Conservation (phyloP, 2,329 filamentous ascomycete species). For the Xylariaceae sp. region DNA sequence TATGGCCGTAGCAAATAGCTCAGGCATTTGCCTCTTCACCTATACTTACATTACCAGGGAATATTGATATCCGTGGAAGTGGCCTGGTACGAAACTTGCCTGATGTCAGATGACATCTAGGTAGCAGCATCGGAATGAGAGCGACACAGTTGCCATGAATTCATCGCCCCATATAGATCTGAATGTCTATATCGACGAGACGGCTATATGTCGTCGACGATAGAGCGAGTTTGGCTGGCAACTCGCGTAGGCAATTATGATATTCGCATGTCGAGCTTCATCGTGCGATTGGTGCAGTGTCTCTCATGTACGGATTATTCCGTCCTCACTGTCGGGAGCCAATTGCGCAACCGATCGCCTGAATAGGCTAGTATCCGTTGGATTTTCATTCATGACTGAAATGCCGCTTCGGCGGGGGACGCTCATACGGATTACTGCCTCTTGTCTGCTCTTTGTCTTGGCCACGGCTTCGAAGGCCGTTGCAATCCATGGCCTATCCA, state of each 20-base stretch:
- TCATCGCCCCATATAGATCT: not conserved
- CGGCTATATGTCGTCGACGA: not conserved
- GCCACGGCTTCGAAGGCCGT: not conserved
- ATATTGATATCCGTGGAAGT: not conserved
- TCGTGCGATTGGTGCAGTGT: not conserved
- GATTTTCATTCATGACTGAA: not conserved
- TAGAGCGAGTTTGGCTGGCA: not conserved
- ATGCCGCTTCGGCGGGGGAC: not conserved
- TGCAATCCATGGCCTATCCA: not conserved
- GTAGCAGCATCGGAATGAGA: not conserved
- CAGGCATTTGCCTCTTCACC: not conserved
- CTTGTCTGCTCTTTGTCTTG: not conserved
- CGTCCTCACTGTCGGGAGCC: not conserved
- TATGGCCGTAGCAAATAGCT: not conserved
- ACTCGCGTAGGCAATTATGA: not conserved
- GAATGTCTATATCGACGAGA: not conserved
- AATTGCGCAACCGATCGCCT: not conserved
- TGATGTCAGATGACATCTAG: not conserved
- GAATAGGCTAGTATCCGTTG: constrained; percentile 2
- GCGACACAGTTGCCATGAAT: not conserved
- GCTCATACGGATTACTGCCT: not conserved
- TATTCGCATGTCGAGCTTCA: not conserved
- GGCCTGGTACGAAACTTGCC: not conserved
- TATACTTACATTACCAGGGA: not conserved
- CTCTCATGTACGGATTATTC: not conserved